These are phyloP conservation scores for Xylaria bambusicola DNA, from an alignment of 495 filamentous ascomycete species.

Conservation along the genomic window DNA sequence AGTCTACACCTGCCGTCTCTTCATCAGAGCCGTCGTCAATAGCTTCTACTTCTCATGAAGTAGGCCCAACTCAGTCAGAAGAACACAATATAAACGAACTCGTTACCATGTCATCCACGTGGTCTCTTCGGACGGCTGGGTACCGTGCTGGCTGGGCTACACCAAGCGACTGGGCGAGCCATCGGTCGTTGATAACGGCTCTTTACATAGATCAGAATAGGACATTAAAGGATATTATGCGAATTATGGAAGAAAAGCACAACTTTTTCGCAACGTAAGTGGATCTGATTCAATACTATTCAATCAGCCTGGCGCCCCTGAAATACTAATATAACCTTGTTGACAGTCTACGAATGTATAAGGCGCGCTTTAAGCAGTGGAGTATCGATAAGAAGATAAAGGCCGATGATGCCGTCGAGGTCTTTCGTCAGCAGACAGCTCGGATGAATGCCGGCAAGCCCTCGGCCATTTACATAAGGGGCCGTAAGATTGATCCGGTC, in stretches of 20 bases:
- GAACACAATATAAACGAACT: too few species aligned
- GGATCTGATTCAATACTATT: background rate
- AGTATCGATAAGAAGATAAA: conserved; percentile 48
- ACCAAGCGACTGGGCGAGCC: conserved; percentile 28
- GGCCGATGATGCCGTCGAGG: conserved; percentile 38
- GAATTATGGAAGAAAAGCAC: conserved; percentile 41
- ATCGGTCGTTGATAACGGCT: conserved; percentile 28
- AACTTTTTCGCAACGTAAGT: conserved; percentile 44
- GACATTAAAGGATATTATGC: conserved; percentile 43
- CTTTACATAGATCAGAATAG: conserved; percentile 42
- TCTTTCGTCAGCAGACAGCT: conserved; percentile 37
- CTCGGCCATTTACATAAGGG: too few species aligned
- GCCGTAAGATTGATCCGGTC: too few species aligned
- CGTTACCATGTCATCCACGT: too few species aligned
- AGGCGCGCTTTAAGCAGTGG: conserved; percentile 47
- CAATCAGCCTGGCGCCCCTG: background rate
- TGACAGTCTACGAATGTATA: conserved; percentile 45
- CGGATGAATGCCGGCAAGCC: too few species aligned
- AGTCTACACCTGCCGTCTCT: too few species aligned
- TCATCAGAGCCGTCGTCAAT: too few species aligned
- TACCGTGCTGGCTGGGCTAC: conserved; percentile 32
- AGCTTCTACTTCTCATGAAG: too few species aligned
- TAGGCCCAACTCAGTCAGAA: too few species aligned
- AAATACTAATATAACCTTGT: background rate
- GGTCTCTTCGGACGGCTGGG: too few species aligned